Base-by-base conservation (phyloP, 1,139 yeast species). In the Arxiozyma telluris region DNA sequence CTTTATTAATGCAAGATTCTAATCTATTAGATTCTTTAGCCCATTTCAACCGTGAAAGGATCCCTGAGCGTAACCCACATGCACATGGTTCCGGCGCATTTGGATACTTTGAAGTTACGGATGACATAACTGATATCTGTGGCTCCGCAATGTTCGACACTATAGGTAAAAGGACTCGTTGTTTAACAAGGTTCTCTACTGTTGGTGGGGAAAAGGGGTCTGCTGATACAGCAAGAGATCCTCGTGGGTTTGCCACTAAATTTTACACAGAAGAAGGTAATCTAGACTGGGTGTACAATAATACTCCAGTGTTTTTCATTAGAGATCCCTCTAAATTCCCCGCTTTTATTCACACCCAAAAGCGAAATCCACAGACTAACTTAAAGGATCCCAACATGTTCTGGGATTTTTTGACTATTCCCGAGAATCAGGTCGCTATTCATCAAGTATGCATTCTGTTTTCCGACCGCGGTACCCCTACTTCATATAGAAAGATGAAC, bases 321-420 rank as follows among this genome's bases (percentile, higher is more conserved):
- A 73, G 84, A 62, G 83, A 80, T 63, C 84, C 84, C n/a, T 66
- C 74, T 54, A 80, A 80, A 70, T 80, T 80, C 70, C 78, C 83
- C 41, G 78, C 75, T 56, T 80, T 80, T 60, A 80, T 80, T 60
- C 84, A 80, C 65, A 77, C 83, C 42, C 88, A 83, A 70, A 83
- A 83, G 78, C 66, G 87, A 70, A 81, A 85, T 73, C 95, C 95
- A 50, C 81, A 86, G 73, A 87, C 94, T 51, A 86, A 87, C 71
- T 75, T 85, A 71, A 86, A 86, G 70, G 95, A 88, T 70, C 80
- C 87, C 25, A 77, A 81, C 70, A 79, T 80, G 83, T 81, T 82
- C 62, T 83, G 88, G 87, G 87, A 83, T 68, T 83, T 81, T 68
- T 75, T 81, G 70, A 74, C 78, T 52, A 70, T 76, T 44, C 68